phyloP scores from a whole-genome alignment of 2,329 filamentous ascomycete species.

The Xylaria digitata region DNA sequence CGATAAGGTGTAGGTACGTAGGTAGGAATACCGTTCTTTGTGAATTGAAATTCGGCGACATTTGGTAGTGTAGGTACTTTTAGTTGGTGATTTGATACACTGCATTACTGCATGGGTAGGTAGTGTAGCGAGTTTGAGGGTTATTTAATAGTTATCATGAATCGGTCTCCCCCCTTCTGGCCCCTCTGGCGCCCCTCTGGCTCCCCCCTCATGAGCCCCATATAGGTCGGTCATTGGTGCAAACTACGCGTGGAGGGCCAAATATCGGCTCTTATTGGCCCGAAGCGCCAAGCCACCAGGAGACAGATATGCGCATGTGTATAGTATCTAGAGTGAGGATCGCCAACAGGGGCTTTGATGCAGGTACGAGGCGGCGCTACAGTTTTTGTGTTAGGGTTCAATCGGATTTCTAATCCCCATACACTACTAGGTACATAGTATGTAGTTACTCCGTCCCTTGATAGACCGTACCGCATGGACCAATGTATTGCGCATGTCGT shows the following conservation, averaged over 20 bases:
- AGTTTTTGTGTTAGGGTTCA: constrained; percentile 42
- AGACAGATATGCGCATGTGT: constrained; percentile 14
- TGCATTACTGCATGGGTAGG: no score
- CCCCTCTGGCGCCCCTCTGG: no score
- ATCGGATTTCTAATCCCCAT: constrained; percentile 30
- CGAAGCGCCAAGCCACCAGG: not conserved
- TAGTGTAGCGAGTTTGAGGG: not conserved
- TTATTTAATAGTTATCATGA: constrained; percentile 13
- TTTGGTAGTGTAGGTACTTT: not conserved
- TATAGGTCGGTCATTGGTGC: no score
- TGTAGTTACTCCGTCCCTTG: not conserved
- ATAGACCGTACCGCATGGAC: no score
- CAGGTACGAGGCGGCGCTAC: constrained; percentile 44
- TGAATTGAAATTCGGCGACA: not conserved
- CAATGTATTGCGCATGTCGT: not conserved
- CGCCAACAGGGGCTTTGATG: constrained; percentile 44
- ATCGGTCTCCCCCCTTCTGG: no score
- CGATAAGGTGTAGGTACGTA: not conserved
- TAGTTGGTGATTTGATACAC: no score
- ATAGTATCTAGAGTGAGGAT: constrained; percentile 40
- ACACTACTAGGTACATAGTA: no score
- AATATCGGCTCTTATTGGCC: constrained; percentile 22
- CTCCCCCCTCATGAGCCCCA: not conserved
- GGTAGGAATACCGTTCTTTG: not conserved
- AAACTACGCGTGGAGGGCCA: constrained; percentile 22